phyloP scores from a whole-genome alignment of 2,329 filamentous ascomycete genomes.

The Pseudocercospora eumusae region DNA sequence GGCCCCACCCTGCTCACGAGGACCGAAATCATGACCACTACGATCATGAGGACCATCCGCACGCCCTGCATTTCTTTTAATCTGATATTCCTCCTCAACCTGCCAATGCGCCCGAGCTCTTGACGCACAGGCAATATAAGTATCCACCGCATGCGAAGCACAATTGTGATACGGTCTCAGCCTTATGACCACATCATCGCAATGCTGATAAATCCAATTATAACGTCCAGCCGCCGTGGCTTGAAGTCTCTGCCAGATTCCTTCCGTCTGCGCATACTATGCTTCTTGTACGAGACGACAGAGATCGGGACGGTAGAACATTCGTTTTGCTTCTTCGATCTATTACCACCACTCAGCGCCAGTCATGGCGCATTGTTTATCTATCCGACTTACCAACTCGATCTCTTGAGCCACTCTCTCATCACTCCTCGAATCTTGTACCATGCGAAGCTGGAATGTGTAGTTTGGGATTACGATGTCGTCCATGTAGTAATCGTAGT shows the following conservation, averaged over 20 bases:
- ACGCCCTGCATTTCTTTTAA: neutral
- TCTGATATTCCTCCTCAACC: neutral
- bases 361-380: too few species aligned
- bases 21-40: neutral
- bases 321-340: neutral
- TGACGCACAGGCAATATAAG: neutral
- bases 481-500: neutral
- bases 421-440: neutral
- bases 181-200: neutral
- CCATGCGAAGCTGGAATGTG: neutral
- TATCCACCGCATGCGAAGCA: neutral
- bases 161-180: neutral
- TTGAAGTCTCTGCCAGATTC: neutral
- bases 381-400: neutral
- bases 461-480: neutral
- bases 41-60: neutral
- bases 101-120: neutral
- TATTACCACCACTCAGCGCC: neutral
- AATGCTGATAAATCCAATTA: neutral
- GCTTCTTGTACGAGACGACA: neutral
- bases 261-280: neutral
- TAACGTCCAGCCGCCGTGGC: neutral
- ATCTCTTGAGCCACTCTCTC: neutral
- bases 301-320: neutral
- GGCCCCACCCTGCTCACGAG: neutral